Evolutionary conservation across 768 basidiomycete genomes (phyloP), one percentile per base, ranked within the genome.

Genomic region (Lanmaoa rubissima): DNA sequence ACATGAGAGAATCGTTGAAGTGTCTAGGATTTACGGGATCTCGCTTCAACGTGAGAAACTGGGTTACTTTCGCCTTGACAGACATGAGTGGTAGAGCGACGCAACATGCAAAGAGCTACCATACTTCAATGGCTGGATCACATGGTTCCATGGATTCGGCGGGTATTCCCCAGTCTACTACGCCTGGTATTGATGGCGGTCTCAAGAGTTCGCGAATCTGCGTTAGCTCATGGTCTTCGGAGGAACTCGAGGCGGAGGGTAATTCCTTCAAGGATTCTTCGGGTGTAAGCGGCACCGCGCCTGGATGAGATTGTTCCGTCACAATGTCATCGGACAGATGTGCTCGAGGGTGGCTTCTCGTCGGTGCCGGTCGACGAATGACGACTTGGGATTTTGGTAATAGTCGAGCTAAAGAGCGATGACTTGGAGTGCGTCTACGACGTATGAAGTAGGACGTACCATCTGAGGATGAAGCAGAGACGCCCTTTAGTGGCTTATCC

Each of bases 1-100:
- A 84, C 86, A 98, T 92, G 41, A 99, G 81, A 2, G 92, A 92
- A 71, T 97, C 94, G 70, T 98, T 99, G 76, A 97, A 98, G 71
- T 97, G 94, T 62, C 87, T 86, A 1, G 90, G 88, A 63, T 82
- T 80, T 2, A 59, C 57, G 11, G 82, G 67, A 64, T 86, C 80
- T 31, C 76, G 73, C 69, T 94, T 92, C 46, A 98, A 79, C 1
- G 78, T 65, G 54, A 87, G 81, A 64, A 97, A 98, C 50, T 89
- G 85, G 0, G 81, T 74, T 24, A 97, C 80, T 71, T 97, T 98
- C 0, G 84, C 77, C 94, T 96, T 19, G 44, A 41, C 16, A 39
- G 40, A 48, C 8, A 35, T 56, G 47, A 54, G 31, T 16, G n/a
- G 38, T 10, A 44, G 31, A 13, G 53, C n/a, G 17, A 34, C 19